Evolutionary conservation across 805 yeast genomes (phyloP).

Genomic region (Kodamaea nitidulidarum): DNA sequence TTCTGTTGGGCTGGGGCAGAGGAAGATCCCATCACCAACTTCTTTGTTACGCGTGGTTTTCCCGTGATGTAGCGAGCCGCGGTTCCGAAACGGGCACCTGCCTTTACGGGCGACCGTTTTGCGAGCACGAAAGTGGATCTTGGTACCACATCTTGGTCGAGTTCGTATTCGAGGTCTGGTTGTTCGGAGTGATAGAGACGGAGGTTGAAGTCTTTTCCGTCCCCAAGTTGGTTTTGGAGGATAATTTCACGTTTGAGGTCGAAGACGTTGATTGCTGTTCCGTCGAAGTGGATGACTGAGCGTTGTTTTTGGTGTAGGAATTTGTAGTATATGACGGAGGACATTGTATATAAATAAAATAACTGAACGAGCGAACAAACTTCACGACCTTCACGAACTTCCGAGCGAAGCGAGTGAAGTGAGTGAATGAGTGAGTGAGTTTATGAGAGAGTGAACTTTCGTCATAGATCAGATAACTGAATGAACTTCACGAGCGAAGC

Average conservation of each 20-base stretch:
- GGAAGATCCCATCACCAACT: conserved; percentile 30
- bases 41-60: conserved; percentile 49
- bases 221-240: conserved; percentile 70
- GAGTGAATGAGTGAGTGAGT: too few species aligned
- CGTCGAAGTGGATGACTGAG: conserved; percentile 82
- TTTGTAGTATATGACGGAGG: conserved; percentile 82
- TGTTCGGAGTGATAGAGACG: conserved; percentile 54
- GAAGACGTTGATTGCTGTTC: conserved; percentile 93
- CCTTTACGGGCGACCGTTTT: conserved; percentile 64
- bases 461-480: too few species aligned
- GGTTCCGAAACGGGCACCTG: conserved; percentile 27
- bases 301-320: conserved; percentile 81
- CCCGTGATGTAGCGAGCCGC: conserved; percentile 72
- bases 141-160: conserved; percentile 88
- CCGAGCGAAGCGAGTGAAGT: too few species aligned
- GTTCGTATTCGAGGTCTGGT: conserved; percentile 68
- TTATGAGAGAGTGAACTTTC: too few species aligned
- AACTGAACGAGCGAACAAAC: too few species aligned
- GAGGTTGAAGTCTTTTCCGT: conserved; percentile 81
- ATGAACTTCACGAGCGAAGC: too few species aligned
- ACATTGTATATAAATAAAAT: conserved; percentile 43
- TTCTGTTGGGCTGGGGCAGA: conserved; percentile 15
- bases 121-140: conserved; percentile 83
- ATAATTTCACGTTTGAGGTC: conserved; percentile 91
- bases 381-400: too few species aligned